These are phyloP conservation scores for Ceratobasidium sp. DNA, from an alignment of 1,284 basidiomycete species.

Conservation along the genomic window DNA sequence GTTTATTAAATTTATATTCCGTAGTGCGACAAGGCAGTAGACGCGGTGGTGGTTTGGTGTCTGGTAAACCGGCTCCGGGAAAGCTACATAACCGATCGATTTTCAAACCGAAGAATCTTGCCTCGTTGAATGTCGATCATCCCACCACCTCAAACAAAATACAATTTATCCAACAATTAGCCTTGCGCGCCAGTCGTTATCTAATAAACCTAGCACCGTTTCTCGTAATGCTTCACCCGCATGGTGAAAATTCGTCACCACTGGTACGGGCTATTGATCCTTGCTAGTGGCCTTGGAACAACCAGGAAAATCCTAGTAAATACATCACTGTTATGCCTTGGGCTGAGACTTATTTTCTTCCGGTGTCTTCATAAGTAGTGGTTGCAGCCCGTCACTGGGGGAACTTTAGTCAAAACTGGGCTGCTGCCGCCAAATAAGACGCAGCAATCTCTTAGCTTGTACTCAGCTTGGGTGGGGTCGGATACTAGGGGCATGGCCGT, in stretches of 20 bases:
- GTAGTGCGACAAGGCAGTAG: background rate
- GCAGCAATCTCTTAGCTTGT: background rate
- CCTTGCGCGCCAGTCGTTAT: background rate
- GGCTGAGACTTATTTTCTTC: no score
- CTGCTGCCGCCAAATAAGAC: background rate
- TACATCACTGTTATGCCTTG: no score
- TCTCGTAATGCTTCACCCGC: background rate
- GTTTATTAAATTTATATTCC: slow-evolving; percentile 55
- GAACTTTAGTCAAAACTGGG: background rate
- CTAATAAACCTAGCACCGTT: background rate
- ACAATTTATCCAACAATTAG: background rate
- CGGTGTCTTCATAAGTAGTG: no score
- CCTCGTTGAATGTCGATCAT: background rate
- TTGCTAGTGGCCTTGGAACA: background rate
- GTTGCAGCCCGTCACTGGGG: no score
- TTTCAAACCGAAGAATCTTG: slow-evolving; percentile 2
- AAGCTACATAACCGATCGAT: background rate
- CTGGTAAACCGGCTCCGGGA: background rate
- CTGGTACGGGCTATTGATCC: background rate
- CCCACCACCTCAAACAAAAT: background rate
- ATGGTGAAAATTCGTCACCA: background rate
- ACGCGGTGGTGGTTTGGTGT: slow-evolving; percentile 7
- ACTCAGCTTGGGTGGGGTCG: background rate
- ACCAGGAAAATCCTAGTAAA: no score
- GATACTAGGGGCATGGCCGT: background rate